Conservation (phyloP, 305 asterid genomes). For the Withania somnifera region DNA sequence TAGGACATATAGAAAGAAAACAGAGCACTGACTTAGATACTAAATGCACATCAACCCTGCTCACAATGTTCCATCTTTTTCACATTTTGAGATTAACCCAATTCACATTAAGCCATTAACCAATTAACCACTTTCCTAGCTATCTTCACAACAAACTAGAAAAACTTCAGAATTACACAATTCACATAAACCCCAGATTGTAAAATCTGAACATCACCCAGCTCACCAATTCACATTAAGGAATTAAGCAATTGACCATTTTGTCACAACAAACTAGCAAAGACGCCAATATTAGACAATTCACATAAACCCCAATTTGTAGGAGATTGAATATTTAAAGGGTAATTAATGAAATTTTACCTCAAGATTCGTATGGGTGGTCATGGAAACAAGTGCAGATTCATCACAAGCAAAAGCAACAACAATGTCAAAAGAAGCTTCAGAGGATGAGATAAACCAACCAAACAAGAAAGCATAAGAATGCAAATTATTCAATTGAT, state of each 20-base stretch:
- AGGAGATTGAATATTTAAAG: background rate
- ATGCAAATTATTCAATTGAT: slow-evolving; percentile 3
- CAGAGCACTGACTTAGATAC: too few relatives aligned
- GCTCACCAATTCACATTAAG: background rate
- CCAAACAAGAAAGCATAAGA: slow-evolving; percentile 46
- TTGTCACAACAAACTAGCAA: background rate
- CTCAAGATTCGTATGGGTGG: slow-evolving; percentile 33
- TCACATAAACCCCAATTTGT: background rate
- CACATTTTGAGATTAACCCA: background rate
- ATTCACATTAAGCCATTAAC: background rate
- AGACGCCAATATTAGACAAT: background rate
- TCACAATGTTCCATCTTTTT: background rate
- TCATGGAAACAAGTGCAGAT: slow-evolving; percentile 17
- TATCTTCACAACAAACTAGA: background rate
- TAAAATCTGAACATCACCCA: too few relatives aligned
- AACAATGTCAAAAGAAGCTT: slow-evolving; percentile 47
- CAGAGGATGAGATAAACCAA: slow-evolving; percentile 58
- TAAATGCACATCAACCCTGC: background rate
- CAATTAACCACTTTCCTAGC: background rate
- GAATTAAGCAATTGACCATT: too few relatives aligned
- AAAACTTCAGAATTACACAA: background rate
- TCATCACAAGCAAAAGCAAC: slow-evolving; percentile 59
- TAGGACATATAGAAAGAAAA: too few relatives aligned
- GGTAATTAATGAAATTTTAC: slow-evolving; percentile 17
- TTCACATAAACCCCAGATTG: background rate